phyloP scores from a whole-genome alignment of 805 yeast genomes.

The Monosporozyma siamensis region DNA sequence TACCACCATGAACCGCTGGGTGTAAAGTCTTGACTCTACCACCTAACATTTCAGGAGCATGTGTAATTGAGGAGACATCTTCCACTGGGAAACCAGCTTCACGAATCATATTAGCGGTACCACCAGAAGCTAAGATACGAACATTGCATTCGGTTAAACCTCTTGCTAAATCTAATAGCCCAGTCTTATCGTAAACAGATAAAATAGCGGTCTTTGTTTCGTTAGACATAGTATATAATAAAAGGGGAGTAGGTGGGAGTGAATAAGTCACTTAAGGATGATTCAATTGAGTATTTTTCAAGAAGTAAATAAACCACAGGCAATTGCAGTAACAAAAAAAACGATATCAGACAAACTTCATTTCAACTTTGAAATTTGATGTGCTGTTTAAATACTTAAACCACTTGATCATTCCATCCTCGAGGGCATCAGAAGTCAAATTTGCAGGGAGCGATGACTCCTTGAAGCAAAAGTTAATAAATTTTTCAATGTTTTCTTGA shows the following conservation, averaged over 20 bases:
- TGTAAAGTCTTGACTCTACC: slow-evolving; percentile 97
- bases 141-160: slow-evolving; percentile 83
- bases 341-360: too few relatives aligned
- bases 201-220: slow-evolving; percentile 74
- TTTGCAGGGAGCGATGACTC: too few relatives aligned
- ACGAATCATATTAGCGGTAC: slow-evolving; percentile 87
- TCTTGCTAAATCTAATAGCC: slow-evolving; percentile 87
- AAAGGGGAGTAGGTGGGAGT: not conserved
- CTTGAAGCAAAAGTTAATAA: too few relatives aligned
- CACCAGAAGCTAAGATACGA: slow-evolving; percentile 91
- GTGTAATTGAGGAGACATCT: slow-evolving; percentile 88
- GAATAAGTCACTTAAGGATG: not conserved
- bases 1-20: slow-evolving; percentile 98
- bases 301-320: too few relatives aligned
- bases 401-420: too few relatives aligned
- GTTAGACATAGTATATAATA: slow-evolving; percentile 5
- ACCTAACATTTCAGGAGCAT: slow-evolving; percentile 97
- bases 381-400: too few relatives aligned
- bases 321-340: too few relatives aligned
- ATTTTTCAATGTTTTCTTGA: too few relatives aligned
- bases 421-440: too few relatives aligned
- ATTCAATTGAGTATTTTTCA: too few relatives aligned
- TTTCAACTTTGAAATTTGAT: too few relatives aligned
- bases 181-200: slow-evolving; percentile 96
- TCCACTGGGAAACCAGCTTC: slow-evolving; percentile 98